A percentile compares a stretch with the other conserved stretches of the same genome.
phyloP scores from a whole-genome alignment of 805 yeast genomes.

The Candida xiaguanensis region DNA sequence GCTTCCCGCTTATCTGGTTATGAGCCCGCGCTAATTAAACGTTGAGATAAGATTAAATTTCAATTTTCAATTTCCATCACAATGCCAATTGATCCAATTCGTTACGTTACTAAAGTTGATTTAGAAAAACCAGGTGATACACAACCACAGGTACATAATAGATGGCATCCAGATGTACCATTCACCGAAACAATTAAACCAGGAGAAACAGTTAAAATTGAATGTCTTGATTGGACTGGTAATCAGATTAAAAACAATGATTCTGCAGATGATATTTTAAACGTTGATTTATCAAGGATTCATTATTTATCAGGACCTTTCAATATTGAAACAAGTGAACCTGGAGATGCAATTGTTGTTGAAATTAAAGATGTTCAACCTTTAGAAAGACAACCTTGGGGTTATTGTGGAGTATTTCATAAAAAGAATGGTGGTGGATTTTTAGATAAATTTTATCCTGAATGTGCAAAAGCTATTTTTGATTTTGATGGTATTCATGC shows the following conservation, averaged over 20 bases:
- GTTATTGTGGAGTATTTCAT: slow-evolving; percentile 48
- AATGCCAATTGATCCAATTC: slow-evolving; percentile 20
- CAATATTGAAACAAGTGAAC: slow-evolving; percentile 40
- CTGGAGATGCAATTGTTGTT: slow-evolving; percentile 48
- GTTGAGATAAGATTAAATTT: neutral
- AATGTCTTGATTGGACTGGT: slow-evolving; percentile 55
- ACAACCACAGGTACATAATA: slow-evolving; percentile 46
- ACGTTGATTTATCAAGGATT: slow-evolving; percentile 42
- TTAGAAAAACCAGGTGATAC: slow-evolving; percentile 42
- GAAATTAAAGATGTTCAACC: slow-evolving; percentile 53
- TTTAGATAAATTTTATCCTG: slow-evolving; percentile 46
- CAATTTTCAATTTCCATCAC: neutral
- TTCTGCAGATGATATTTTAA: slow-evolving; percentile 44
- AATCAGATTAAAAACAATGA: slow-evolving; percentile 47
- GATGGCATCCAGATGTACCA: slow-evolving; percentile 56
- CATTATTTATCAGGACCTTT: slow-evolving; percentile 51
- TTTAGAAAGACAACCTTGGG: slow-evolving; percentile 51
- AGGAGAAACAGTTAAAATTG: slow-evolving; percentile 44
- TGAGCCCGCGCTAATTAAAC: neutral
- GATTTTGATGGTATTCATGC: slow-evolving; percentile 51
- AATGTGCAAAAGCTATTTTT: slow-evolving; percentile 50
- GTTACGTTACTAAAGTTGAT: slow-evolving; percentile 39
- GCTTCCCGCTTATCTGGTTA: neutral
- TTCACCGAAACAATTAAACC: slow-evolving; percentile 34
- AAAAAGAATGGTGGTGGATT: slow-evolving; percentile 51